These are phyloP conservation scores for Colletotrichum lentis DNA, from an alignment of 2,329 filamentous ascomycete genomes.

Conservation along the genomic window DNA sequence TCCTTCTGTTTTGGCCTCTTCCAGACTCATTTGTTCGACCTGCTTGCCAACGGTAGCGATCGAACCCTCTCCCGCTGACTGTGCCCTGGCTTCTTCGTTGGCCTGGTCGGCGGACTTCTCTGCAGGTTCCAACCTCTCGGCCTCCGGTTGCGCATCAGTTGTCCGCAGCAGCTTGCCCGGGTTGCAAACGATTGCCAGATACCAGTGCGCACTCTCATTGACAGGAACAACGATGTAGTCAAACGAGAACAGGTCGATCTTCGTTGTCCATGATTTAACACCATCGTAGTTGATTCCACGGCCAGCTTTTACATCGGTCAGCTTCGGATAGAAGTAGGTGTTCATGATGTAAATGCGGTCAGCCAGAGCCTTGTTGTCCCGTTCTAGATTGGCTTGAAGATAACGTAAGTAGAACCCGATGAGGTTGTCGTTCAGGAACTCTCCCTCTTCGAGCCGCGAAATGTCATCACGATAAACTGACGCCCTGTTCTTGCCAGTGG, in stretches of 20 bases:
- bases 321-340: slow-evolving; percentile 86
- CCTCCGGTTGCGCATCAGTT: slow-evolving; percentile 17
- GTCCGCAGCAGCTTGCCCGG: slow-evolving; percentile 67
- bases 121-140: background rate
- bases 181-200: slow-evolving; percentile 94
- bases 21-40: slow-evolving; percentile 23
- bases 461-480: slow-evolving; percentile 78
- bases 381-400: slow-evolving; percentile 68
- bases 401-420: slow-evolving; percentile 87
- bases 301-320: slow-evolving; percentile 67
- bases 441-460: slow-evolving; percentile 77
- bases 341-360: slow-evolving; percentile 87
- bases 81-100: background rate
- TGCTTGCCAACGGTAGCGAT: slow-evolving; percentile 25
- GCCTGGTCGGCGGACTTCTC: slow-evolving; percentile 24
- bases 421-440: slow-evolving; percentile 92
- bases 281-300: slow-evolving; percentile 80
- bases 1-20: slow-evolving; percentile 5
- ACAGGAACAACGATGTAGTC: slow-evolving; percentile 94
- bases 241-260: slow-evolving; percentile 82
- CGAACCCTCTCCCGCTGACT: slow-evolving; percentile 3
- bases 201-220: slow-evolving; percentile 90
- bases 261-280: slow-evolving; percentile 87
- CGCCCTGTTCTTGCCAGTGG: slow-evolving; percentile 65
- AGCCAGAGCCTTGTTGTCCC: slow-evolving; percentile 62